These are phyloP conservation scores for Botrytis paeoniae DNA, from an alignment of 2,329 filamentous ascomycete species.

Conservation along the genomic window DNA sequence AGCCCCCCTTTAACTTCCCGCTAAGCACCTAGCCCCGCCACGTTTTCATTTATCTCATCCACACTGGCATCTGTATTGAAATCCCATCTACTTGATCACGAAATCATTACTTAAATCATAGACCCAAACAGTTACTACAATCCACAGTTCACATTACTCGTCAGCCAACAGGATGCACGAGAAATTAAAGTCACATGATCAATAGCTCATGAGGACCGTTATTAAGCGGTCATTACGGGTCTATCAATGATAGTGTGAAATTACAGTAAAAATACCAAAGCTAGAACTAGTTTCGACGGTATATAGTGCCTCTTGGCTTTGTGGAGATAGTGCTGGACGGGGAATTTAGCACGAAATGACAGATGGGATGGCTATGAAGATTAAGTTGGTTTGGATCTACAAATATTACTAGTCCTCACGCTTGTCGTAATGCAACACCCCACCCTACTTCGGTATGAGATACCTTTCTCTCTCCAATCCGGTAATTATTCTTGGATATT, in stretches of 20 bases:
- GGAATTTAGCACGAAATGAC: not conserved
- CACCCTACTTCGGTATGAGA: accelerated
- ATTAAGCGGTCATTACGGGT: not conserved
- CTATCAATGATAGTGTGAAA: not conserved
- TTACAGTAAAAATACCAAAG: too few relatives aligned
- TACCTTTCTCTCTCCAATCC: accelerated
- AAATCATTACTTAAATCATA: too few relatives aligned
- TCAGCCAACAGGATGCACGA: not conserved
- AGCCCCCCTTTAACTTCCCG: not conserved
- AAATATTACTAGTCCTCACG: not conserved
- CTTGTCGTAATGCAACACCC: not conserved
- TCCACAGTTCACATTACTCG: too few relatives aligned
- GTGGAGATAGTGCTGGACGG: not conserved
- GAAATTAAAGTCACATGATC: not conserved
- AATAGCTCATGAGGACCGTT: not conserved
- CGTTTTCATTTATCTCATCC: not conserved
- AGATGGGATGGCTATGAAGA: not conserved
- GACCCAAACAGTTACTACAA: too few relatives aligned
- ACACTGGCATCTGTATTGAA: too few relatives aligned
- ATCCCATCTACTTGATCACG: too few relatives aligned
- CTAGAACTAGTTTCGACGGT: not conserved
- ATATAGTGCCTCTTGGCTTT: not conserved
- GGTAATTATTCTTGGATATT: not conserved
- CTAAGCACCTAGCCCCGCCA: not conserved
- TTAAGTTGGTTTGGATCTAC: not conserved